Base-by-base conservation (phyloP, 805 yeast species). In the Danielia reshetovae region DNA sequence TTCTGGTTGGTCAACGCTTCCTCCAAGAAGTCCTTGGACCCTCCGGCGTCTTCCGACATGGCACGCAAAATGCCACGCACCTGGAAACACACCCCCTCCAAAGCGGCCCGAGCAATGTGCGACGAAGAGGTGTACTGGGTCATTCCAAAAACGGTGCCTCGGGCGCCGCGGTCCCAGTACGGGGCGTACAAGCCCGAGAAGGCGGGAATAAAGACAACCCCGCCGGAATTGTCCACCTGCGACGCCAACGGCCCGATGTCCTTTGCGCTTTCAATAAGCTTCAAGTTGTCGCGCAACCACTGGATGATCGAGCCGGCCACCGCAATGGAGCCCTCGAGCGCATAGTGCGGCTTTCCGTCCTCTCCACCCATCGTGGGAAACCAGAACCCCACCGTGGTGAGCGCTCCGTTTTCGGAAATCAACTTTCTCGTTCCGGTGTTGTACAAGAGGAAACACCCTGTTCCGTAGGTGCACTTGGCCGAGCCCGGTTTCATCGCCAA, bases 391-490 rank as follows among this genome's bases (percentile, higher is more conserved):
- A 88, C 74, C 1, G 97, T 89, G 27, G 96, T 88, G 47, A 89
- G 70, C 10, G 94, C 79, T 31, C 96, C 97, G 54, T 84, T 79
- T 23, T 75, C 69, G 22, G 89, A 78, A 23, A 81, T 72, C 51
- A 87, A 72, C 39, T 86, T 82, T 33, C 69, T 60, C 29, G 67
- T 60, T 39, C 97, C 97, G 2, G 95, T 85, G 62, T 89, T 89
- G 70, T 83, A 86, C 43, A 90, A 69, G 42, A 89, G 62, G 70
- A 89, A 89, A 58, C 95, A 85, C 42, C 97, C 97, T 1, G 97
- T 89, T 43, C 97, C 97, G 54, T 88, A 89, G 8, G 97, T 89
- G 70, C 95, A 87, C 62, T 89, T 89, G 29, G 96, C 96, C 29
- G 82, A 78, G 36, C 96, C 96, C 28, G 77, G 72, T 44, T 75